Evolutionary conservation across 306 rosid genomes (phyloP), one percentile per base, ranked within the genome.

Genomic region (Geum urbanum): DNA sequence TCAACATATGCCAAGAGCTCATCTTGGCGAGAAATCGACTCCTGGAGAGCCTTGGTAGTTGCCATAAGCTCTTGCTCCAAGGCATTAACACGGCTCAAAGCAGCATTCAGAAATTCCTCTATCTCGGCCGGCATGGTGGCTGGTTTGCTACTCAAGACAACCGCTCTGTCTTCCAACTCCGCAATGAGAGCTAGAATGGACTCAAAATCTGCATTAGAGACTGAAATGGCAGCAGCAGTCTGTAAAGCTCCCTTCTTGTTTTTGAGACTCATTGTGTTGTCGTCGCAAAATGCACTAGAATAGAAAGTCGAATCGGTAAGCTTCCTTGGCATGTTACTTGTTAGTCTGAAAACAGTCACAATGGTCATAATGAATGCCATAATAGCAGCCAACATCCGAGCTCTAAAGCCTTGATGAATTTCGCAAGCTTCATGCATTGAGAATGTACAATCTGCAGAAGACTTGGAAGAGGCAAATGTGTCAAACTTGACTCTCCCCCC

Each of bases 51-150:
- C 64, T 55, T 69, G 18, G 27, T 43, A 3, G 73, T 69, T 41
- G 53, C 64, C 64, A 7, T 69, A 9, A 69, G 63, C 64, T 69
- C 73, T 40, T 54, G 43, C 73, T 69, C 73, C 64, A 69, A 54
- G 18, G 22, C 64, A 69, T 54, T 53, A 40, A 41, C 63, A 9
- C 53, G 12, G 22, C 52, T 41, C n/a, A 57, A 41, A 14, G 54
- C 53, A 43, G 54, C 74, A 70, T 1, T 44, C 24, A 44, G 44
- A 43, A 56, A 41, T 6, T 55, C 54, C 54, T 70, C 74, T 54
- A 55, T 43, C 24, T 55, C 53, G 2, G 20, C 52, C 8, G 24
- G 43, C 50, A 54, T 54, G 41, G 63, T 55, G 11, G 62, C 53
- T 20, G 6, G 52, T 41, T 55, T 69, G 6, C 0, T 69, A 63